Conservation (phyloP, 108 stramenopile species). For the Skeletonema marinoi region DNA sequence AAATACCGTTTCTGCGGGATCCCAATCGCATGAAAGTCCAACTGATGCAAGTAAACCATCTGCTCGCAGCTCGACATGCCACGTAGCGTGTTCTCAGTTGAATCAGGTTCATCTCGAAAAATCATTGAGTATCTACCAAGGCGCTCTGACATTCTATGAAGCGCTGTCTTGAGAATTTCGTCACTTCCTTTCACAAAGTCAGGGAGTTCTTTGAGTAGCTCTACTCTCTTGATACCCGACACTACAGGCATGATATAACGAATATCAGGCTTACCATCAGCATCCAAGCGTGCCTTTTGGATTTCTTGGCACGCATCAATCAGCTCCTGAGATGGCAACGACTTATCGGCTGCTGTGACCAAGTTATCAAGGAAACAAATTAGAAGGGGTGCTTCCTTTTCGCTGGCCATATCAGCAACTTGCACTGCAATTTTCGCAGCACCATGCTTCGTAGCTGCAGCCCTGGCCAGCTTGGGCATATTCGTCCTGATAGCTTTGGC, state of each 20-base stretch:
- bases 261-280: conserved; percentile 67
- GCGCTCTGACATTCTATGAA: too few relatives aligned
- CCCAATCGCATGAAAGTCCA: conserved; percentile 72
- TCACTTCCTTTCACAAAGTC: conserved; percentile 78
- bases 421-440: conserved; percentile 72
- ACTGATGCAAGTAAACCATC: conserved; percentile 79
- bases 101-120: conserved; percentile 81
- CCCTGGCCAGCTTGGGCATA: conserved; percentile 84
- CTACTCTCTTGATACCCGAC: conserved; percentile 68
- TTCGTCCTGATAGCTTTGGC: conserved; percentile 72
- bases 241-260: conserved; percentile 82
- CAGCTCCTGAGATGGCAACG: conserved; percentile 68
- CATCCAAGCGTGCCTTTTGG: conserved; percentile 63
- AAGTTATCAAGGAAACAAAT: conserved; percentile 83
- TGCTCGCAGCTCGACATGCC: conserved; percentile 89
- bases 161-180: conserved; percentile 64
- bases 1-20: conserved; percentile 86
- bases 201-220: conserved; percentile 61
- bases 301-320: conserved; percentile 86
- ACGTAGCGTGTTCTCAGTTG: conserved; percentile 52
- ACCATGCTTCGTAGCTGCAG: conserved; percentile 74
- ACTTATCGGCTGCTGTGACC: conserved; percentile 58
- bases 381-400: conserved; percentile 65
- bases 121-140: conserved; percentile 68
- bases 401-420: conserved; percentile 66